phyloP scores from a whole-genome alignment of 2,329 filamentous ascomycete genomes.

The Cladosporium colombiae region DNA sequence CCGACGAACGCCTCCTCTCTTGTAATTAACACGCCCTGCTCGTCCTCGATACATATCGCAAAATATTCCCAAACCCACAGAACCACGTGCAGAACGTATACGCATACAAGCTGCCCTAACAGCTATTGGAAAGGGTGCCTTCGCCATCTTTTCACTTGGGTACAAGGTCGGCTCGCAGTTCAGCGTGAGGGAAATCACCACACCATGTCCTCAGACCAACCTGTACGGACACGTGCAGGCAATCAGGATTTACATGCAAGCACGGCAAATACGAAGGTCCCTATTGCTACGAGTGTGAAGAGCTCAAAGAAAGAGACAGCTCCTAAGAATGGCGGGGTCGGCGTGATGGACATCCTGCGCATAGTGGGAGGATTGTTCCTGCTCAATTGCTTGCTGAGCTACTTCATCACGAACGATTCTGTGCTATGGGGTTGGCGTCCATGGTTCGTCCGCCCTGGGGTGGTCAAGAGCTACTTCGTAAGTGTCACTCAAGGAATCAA shows the following conservation, averaged over 20 bases:
- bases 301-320: not conserved
- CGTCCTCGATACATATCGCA: not conserved
- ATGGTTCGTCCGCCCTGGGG: constrained; percentile 60
- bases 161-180: too few relatives aligned
- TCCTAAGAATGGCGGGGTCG: constrained; percentile 7
- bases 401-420: constrained; percentile 48
- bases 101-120: too few relatives aligned
- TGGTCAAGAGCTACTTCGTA: constrained; percentile 64
- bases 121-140: too few relatives aligned
- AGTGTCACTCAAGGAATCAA: constrained; percentile 30
- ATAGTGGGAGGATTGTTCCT: constrained; percentile 38
- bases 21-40: not conserved
- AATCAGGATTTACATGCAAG: not conserved
- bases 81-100: too few relatives aligned
- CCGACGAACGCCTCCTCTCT: not conserved
- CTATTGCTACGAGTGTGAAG: not conserved
- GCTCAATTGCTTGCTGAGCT: constrained; percentile 40
- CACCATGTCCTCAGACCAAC: not conserved
- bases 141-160: too few relatives aligned
- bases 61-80: too few relatives aligned
- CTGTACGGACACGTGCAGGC: constrained; percentile 1
- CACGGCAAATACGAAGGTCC: not conserved
- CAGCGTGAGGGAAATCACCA: too few relatives aligned
- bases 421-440: constrained; percentile 68
- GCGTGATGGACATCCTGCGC: constrained; percentile 36